phyloP scores from a whole-genome alignment of 306 rosid species.

The Notholithocarpus densiflorus region DNA sequence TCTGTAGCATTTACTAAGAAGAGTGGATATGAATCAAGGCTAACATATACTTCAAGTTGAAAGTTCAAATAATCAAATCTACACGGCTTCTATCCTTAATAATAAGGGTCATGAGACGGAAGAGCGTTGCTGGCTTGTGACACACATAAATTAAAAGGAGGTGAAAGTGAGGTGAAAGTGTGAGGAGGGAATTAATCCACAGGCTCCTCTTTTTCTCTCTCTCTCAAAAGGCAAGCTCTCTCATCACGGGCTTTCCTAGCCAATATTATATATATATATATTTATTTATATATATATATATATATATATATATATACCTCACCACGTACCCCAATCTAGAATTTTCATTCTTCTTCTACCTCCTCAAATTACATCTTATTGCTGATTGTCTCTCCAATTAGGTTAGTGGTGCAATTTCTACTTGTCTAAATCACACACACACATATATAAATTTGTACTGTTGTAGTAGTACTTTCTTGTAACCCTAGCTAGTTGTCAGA shows the following conservation, averaged over 20 bases:
- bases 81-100: neutral
- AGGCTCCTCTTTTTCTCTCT: constrained; percentile 33
- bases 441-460: no score
- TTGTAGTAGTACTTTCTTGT: neutral
- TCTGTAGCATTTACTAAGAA: no score
- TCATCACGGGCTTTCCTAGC: constrained; percentile 15
- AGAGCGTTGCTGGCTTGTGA: constrained; percentile 77
- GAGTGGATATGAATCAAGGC: no score
- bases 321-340: neutral
- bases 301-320: neutral
- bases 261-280: neutral
- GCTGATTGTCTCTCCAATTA: no score
- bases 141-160: constrained; percentile 54
- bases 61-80: constrained; percentile 9
- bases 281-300: neutral
- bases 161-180: constrained; percentile 49
- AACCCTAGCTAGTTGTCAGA: no score
- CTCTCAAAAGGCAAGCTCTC: constrained; percentile 22
- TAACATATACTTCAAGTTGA: neutral
- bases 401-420: no score
- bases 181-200: constrained; percentile 43
- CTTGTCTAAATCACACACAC: no score
- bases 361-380: neutral
- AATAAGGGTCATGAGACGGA: constrained; percentile 36
- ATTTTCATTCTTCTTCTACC: neutral